phyloP scores from a whole-genome alignment of 2,329 filamentous ascomycete species.

The Claviceps digitariae region DNA sequence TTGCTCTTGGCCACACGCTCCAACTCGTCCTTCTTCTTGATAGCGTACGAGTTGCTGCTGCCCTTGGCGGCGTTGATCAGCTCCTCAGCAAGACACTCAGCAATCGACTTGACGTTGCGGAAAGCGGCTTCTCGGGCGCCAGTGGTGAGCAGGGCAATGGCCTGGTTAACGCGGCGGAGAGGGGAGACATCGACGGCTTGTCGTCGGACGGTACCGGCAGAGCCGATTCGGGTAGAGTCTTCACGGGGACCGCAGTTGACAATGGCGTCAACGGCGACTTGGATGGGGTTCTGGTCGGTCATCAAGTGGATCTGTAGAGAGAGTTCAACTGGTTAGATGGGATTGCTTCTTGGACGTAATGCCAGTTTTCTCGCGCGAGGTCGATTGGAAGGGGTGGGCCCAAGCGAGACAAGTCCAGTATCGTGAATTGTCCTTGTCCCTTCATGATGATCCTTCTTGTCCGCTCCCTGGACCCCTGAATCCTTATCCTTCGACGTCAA shows the following conservation, averaged over 20 bases:
- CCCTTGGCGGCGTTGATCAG: slow-evolving; percentile 99
- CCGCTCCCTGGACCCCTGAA: not conserved
- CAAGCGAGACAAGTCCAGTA: not conserved
- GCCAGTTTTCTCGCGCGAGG: not conserved
- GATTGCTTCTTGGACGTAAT: not conserved
- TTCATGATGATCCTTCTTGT: not conserved
- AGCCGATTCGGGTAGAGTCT: slow-evolving; percentile 99
- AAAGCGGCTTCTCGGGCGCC: slow-evolving; percentile 97
- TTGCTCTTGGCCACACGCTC: slow-evolving; percentile 99
- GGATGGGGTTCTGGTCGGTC: slow-evolving; percentile 99
- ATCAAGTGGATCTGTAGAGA: slow-evolving; percentile 84
- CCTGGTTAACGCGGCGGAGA: slow-evolving; percentile 99
- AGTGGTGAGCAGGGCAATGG: slow-evolving; percentile 96
- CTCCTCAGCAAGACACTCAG: slow-evolving; percentile 99
- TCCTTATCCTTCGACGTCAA: not conserved
- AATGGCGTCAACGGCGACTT: slow-evolving; percentile 97
- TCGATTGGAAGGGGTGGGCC: not conserved
- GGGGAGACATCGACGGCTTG: slow-evolving; percentile 99
- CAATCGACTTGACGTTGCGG: slow-evolving; percentile 99
- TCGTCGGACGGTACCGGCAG: slow-evolving; percentile 97
- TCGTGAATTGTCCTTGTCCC: not conserved
- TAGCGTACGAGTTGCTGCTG: slow-evolving; percentile 99
- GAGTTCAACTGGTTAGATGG: slow-evolving; percentile 14
- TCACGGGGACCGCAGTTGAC: slow-evolving; percentile 99
- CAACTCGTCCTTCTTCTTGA: slow-evolving; percentile 99